phyloP scores from a whole-genome alignment of 257 asterid genomes.

The Primulina huaijiensis region DNA sequence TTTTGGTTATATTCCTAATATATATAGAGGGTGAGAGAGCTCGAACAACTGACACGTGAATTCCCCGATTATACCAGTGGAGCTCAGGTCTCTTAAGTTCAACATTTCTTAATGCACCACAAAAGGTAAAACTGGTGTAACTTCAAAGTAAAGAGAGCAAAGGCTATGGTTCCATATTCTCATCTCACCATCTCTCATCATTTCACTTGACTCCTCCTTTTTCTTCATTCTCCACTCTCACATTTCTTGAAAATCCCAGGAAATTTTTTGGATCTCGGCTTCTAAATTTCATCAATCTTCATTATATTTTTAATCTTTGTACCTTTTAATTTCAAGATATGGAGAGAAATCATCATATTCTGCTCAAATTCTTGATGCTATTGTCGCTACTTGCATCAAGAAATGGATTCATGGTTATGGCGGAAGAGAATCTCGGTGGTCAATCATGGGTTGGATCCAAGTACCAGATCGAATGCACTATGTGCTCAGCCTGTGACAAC shows the following conservation, averaged over 20 bases:
- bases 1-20: too few species aligned
- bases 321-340: conserved; percentile 32
- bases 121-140: conserved; percentile 27
- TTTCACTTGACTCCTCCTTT: not conserved
- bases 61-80: too few species aligned
- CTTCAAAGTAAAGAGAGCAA: conserved; percentile 24
- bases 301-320: not conserved
- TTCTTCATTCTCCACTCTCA: not conserved
- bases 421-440: conserved; percentile 18
- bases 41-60: too few species aligned
- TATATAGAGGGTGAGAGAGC: too few species aligned
- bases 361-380: conserved; percentile 25
- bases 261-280: not conserved
- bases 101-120: conserved; percentile 36
- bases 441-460: conserved; percentile 75
- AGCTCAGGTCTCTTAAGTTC: too few species aligned
- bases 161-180: conserved; percentile 1
- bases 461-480: conserved; percentile 81
- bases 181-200: conserved; percentile 5
- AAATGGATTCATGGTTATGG: not conserved
- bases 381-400: conserved; percentile 27
- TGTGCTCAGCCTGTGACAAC: conserved; percentile 93
- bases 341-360: conserved; percentile 24
- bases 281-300: not conserved
- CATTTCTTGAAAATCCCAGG: conserved; percentile 9